Percentiles rank a stretch among this genome's conserved stretches.
These are phyloP conservation scores for Tuber calosporum DNA, from an alignment of 495 filamentous ascomycete species.

Conservation along the genomic window DNA sequence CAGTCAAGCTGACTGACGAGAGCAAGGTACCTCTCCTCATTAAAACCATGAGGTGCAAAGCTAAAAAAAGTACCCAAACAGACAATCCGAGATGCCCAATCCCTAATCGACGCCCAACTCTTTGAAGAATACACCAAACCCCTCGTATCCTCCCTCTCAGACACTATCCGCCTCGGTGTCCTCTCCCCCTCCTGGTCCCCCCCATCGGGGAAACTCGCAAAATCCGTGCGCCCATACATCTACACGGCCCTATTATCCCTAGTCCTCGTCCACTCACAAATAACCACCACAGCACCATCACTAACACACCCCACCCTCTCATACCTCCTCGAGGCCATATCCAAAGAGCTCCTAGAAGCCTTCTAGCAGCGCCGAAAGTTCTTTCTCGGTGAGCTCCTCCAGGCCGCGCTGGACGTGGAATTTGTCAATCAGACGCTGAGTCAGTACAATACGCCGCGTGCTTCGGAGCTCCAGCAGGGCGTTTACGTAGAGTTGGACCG, in stretches of 20 bases:
- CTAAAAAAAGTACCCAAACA: neutral
- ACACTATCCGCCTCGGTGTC: constrained; percentile 64
- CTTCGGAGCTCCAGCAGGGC: constrained; percentile 67
- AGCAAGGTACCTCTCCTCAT: constrained; percentile 47
- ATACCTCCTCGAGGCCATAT: constrained; percentile 70
- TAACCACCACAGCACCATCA: constrained; percentile 67
- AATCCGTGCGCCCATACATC: constrained; percentile 74
- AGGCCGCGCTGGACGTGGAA: constrained; percentile 93
- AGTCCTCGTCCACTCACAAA: constrained; percentile 85
- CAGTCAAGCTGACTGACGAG: constrained; percentile 84
- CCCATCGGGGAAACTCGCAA: constrained; percentile 53
- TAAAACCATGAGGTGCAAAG: neutral
- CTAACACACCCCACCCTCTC: constrained; percentile 69
- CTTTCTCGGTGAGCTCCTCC: constrained; percentile 75
- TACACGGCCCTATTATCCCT: constrained; percentile 75
- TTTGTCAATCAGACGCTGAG: constrained; percentile 89
- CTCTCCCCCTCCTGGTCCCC: constrained; percentile 64
- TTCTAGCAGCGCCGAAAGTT: constrained; percentile 63
- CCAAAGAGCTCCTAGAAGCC: constrained; percentile 59
- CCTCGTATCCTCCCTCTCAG: constrained; percentile 54
- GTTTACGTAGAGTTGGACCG: constrained; percentile 84
- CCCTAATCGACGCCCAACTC: constrained; percentile 77
- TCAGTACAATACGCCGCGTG: constrained; percentile 77
- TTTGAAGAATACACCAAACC: constrained; percentile 86
- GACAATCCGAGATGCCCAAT: constrained; percentile 79